A percentile compares a stretch with the other conserved stretches of the same genome.
Evolutionary conservation across 176 grass and related monocot species (phyloP).

Genomic region (Urochloa ruziziensis): DNA sequence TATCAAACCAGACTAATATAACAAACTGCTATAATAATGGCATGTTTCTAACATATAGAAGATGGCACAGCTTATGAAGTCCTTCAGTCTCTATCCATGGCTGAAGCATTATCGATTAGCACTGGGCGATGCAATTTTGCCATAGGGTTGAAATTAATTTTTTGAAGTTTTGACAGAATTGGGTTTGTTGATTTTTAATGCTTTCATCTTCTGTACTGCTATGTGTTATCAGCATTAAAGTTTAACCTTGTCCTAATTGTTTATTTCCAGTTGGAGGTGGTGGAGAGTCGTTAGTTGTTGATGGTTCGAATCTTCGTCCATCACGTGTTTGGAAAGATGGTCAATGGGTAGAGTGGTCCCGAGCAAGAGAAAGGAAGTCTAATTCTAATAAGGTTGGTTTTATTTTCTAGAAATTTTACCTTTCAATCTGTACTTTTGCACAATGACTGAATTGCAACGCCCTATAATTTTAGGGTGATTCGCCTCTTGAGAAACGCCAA

Average conservation of each 20-base stretch:
- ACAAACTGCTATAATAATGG: not conserved
- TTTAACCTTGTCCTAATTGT: constrained; percentile 14
- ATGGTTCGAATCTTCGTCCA: constrained; percentile 74
- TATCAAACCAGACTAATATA: not conserved
- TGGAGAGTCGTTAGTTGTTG: constrained; percentile 54
- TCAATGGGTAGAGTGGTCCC: constrained; percentile 69
- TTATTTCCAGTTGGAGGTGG: constrained; percentile 46
- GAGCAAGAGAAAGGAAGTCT: constrained; percentile 48
- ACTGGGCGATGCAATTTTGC: not conserved
- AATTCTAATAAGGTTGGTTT: constrained; percentile 64
- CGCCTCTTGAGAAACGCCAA: constrained; percentile 87
- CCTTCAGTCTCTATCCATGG: not conserved
- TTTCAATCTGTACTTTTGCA: constrained; percentile 15
- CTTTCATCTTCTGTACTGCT: not conserved
- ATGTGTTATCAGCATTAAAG: not conserved
- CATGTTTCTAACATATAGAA: not conserved
- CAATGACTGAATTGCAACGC: constrained; percentile 9
- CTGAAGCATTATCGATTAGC: not conserved
- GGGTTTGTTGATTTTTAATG: not conserved
- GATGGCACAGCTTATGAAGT: not conserved
- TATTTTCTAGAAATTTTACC: constrained; percentile 24
- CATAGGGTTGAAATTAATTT: constrained; percentile 12
- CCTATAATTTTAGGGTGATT: constrained; percentile 62
- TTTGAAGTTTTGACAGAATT: not conserved
- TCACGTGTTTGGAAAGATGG: constrained; percentile 90